These are phyloP conservation scores for Verticillium dahliae DNA, from an alignment of 2,329 filamentous ascomycete species.

Conservation along the genomic window DNA sequence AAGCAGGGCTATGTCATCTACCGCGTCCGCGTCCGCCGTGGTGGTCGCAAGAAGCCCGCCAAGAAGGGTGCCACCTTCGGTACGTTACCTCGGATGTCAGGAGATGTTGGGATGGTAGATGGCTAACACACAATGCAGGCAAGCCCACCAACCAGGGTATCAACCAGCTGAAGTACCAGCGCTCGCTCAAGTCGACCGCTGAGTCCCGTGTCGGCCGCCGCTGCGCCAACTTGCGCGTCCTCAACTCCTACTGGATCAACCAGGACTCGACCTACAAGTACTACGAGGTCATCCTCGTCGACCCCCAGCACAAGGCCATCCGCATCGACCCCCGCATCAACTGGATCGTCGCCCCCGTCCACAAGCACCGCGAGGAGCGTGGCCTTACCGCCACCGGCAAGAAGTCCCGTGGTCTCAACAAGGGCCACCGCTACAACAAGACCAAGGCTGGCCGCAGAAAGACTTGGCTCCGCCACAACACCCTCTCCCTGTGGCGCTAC, in stretches of 20 bases:
- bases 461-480: conserved; percentile 99
- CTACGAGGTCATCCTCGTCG: conserved; percentile 99
- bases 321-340: conserved; percentile 98
- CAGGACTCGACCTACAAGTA: conserved; percentile 99
- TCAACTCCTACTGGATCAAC: conserved; percentile 99
- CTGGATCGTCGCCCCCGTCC: conserved; percentile 99
- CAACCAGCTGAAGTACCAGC: conserved; percentile 99
- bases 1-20: conserved; percentile 99
- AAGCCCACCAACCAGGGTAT: conserved; percentile 99
- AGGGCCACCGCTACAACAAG: conserved; percentile 99
- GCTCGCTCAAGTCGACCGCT: conserved; percentile 92
- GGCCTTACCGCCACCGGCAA: conserved; percentile 98
- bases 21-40: conserved; percentile 95
- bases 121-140: conserved; percentile 52
- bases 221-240: conserved; percentile 97
- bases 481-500: conserved; percentile 97
- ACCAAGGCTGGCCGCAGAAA: conserved; percentile 94
- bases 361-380: conserved; percentile 99
- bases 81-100: conserved; percentile 41
- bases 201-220: conserved; percentile 99
- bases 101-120: neutral
- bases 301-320: conserved; percentile 99
- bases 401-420: conserved; percentile 99
- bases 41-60: conserved; percentile 95
- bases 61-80: conserved; percentile 98